These are phyloP conservation scores for Daldinia loculata DNA, from an alignment of 495 filamentous ascomycete genomes.

Conservation along the genomic window DNA sequence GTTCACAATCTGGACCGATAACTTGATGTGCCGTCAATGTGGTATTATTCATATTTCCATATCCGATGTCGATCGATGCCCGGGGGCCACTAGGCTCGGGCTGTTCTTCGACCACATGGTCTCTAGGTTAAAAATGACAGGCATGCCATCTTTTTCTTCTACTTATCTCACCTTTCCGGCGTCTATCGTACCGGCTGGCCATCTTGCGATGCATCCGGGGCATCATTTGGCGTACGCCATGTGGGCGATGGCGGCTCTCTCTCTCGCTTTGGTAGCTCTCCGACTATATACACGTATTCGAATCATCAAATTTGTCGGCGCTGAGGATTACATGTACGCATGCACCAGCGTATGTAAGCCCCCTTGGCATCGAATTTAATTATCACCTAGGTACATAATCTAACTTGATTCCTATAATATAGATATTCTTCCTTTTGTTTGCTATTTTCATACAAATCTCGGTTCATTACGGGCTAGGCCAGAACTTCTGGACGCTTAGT, in stretches of 20 bases:
- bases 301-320: slow-evolving; percentile 51
- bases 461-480: slow-evolving; percentile 48
- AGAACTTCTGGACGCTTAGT: slow-evolving; percentile 45
- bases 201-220: slow-evolving; percentile 40
- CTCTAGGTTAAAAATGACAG: slow-evolving; percentile 18
- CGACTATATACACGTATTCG: slow-evolving; percentile 50
- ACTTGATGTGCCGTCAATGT: slow-evolving; percentile 12
- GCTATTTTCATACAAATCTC: slow-evolving; percentile 49
- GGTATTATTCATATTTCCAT: slow-evolving; percentile 3
- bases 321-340: slow-evolving; percentile 51
- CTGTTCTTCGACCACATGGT: neutral
- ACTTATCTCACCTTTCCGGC: slow-evolving; percentile 25
- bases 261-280: slow-evolving; percentile 45
- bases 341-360: slow-evolving; percentile 42
- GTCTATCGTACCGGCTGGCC: slow-evolving; percentile 4
- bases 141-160: neutral
- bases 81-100: slow-evolving; percentile 8
- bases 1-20: slow-evolving; percentile 33
- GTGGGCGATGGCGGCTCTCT: slow-evolving; percentile 50
- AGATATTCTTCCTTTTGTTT: slow-evolving; percentile 49
- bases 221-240: slow-evolving; percentile 46
- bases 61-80: slow-evolving; percentile 14
- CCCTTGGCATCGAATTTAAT: neutral
- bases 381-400: neutral
- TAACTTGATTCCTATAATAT: slow-evolving; percentile 2